Evolutionary conservation across 2,329 filamentous ascomycete species (phyloP).

Genomic region (Fusarium zealandicum): DNA sequence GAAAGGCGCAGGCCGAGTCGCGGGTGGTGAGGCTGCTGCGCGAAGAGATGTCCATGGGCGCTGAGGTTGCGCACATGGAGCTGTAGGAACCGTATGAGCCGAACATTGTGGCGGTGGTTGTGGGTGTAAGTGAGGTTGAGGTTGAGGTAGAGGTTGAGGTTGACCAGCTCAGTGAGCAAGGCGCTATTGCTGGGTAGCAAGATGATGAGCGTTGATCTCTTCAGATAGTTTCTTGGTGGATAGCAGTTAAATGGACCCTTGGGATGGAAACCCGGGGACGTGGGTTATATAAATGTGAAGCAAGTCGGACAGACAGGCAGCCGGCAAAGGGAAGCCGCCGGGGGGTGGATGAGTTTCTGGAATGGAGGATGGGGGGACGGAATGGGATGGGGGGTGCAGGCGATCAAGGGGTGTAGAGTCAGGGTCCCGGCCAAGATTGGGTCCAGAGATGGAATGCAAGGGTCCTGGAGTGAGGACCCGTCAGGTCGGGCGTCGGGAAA

Average conservation of each 20-base stretch:
- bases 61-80: slow-evolving; percentile 53
- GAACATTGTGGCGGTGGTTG: slow-evolving; percentile 52
- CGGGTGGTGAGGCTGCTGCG: slow-evolving; percentile 50
- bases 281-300: slow-evolving; percentile 42
- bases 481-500: too few relatives aligned
- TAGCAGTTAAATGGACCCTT: slow-evolving; percentile 26
- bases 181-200: slow-evolving; percentile 28
- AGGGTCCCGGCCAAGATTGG: too few relatives aligned
- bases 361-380: slow-evolving; percentile 24
- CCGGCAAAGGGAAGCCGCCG: slow-evolving; percentile 33
- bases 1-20: slow-evolving; percentile 61
- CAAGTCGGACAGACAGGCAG: slow-evolving; percentile 39
- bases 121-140: slow-evolving; percentile 31
- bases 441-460: too few relatives aligned
- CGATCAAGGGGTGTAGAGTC: too few relatives aligned
- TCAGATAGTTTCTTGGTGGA: slow-evolving; percentile 29
- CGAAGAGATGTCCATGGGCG: slow-evolving; percentile 56
- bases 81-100: slow-evolving; percentile 60
- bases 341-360: slow-evolving; percentile 33
- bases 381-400: too few relatives aligned
- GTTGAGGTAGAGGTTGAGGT: slow-evolving; percentile 21
- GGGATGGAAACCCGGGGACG: slow-evolving; percentile 36
- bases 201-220: slow-evolving; percentile 24
- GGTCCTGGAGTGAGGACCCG: too few relatives aligned
- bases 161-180: slow-evolving; percentile 28